phyloP scores from a whole-genome alignment of 352 stramenopile genomes.

The Phytophthora fragariae region DNA sequence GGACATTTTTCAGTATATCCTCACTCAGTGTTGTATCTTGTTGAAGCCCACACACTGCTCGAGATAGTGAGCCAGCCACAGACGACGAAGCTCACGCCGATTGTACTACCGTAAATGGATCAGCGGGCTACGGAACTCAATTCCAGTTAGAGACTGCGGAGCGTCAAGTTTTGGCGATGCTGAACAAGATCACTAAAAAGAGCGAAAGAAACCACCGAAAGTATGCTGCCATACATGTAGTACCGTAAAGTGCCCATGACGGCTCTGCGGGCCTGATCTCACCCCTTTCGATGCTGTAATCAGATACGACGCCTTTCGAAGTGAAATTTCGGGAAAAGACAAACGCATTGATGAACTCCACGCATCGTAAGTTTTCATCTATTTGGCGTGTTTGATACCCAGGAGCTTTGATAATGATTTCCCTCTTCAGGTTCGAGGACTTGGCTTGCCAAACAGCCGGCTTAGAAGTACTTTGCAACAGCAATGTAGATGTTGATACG shows the following conservation, averaged over 20 bases:
- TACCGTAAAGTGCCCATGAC: background rate
- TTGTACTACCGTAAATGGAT: background rate
- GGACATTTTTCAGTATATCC: background rate
- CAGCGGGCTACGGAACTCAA: background rate
- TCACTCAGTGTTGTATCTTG: background rate
- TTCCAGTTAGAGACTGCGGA: slow-evolving; percentile 33
- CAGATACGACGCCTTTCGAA: slow-evolving; percentile 45
- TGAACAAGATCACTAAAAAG: slow-evolving; percentile 45
- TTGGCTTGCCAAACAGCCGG: slow-evolving; percentile 49
- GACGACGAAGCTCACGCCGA: slow-evolving; percentile 36
- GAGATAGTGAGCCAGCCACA: slow-evolving; percentile 43
- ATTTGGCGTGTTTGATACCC: background rate
- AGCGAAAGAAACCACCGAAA: slow-evolving; percentile 55
- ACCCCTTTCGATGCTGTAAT: background rate
- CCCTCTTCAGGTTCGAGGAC: slow-evolving; percentile 42
- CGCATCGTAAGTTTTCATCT: slow-evolving; percentile 33
- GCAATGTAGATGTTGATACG: slow-evolving; percentile 42
- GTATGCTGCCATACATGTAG: slow-evolving; percentile 17
- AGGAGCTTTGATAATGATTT: slow-evolving; percentile 1
- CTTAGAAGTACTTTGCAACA: slow-evolving; percentile 52
- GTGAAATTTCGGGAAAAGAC: slow-evolving; percentile 40
- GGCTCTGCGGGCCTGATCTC: background rate
- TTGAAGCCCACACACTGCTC: slow-evolving; percentile 34
- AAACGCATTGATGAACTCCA: slow-evolving; percentile 41
- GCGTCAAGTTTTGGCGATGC: slow-evolving; percentile 45